These are phyloP conservation scores for Cordyceps fumosorosea DNA, from an alignment of 2,329 filamentous ascomycete species.

Conservation along the genomic window DNA sequence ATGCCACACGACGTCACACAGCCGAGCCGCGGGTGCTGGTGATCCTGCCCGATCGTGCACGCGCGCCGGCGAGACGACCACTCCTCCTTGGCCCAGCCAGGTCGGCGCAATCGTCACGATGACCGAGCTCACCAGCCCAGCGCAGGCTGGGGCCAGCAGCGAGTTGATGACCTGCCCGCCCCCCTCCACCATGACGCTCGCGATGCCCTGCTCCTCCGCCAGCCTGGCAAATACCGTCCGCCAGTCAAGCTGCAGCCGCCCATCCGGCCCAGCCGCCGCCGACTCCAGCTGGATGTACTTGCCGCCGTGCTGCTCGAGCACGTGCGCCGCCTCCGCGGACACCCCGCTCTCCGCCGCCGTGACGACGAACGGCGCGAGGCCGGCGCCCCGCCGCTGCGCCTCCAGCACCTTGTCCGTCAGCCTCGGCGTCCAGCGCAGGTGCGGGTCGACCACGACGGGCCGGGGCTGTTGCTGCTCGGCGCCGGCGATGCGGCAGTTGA, in stretches of 20 bases:
- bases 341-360: constrained; percentile 40
- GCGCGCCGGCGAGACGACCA: constrained; percentile 66
- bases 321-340: constrained; percentile 33
- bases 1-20: constrained; percentile 64
- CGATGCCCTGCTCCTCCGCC: constrained; percentile 48
- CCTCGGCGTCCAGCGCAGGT: constrained; percentile 62
- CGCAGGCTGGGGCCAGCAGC: constrained; percentile 57
- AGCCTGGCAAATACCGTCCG: constrained; percentile 53
- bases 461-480: constrained; percentile 59
- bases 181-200: constrained; percentile 88
- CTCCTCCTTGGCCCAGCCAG: constrained; percentile 79
- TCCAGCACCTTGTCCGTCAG: constrained; percentile 57
- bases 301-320: constrained; percentile 46
- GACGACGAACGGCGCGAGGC: constrained; percentile 68
- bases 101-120: constrained; percentile 86
- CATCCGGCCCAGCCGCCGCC: constrained; percentile 21
- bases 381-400: constrained; percentile 56
- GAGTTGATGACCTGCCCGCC: constrained; percentile 78
- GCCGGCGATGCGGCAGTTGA: constrained; percentile 72
- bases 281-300: constrained; percentile 39
- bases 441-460: constrained; percentile 77
- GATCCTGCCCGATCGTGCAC: constrained; percentile 42
- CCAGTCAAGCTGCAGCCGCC: constrained; percentile 53
- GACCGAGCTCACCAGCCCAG: constrained; percentile 64
- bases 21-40: constrained; percentile 54